Conservation (phyloP, 805 yeast species). For the Clavispora fructus region DNA sequence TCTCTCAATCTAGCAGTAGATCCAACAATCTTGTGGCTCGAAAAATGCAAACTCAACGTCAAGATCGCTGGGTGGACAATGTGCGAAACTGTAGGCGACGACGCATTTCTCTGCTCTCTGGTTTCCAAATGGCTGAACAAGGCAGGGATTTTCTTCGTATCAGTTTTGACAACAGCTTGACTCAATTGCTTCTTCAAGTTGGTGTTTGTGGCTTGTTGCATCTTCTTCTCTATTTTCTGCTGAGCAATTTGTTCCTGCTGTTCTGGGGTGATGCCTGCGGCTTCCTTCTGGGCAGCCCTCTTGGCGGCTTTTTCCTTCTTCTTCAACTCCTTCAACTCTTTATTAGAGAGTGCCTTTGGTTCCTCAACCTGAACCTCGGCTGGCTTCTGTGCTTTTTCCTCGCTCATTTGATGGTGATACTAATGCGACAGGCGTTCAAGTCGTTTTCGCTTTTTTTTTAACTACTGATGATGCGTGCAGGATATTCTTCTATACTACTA, state of each 20-base stretch:
- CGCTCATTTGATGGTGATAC: background rate
- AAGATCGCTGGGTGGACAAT: conserved; percentile 84
- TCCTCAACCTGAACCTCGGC: conserved; percentile 5
- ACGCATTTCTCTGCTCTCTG: conserved; percentile 63
- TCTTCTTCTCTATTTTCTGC: conserved; percentile 40
- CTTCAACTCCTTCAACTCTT: conserved; percentile 81
- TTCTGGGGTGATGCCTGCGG: conserved; percentile 50
- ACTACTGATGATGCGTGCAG: background rate
- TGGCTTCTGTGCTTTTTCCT: conserved; percentile 4
- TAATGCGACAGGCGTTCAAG: background rate
- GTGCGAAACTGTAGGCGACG: conserved; percentile 52
- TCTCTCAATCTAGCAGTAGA: conserved; percentile 80
- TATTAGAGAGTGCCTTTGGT: conserved; percentile 46
- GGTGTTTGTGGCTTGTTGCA: conserved; percentile 40
- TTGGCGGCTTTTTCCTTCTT: conserved; percentile 89
- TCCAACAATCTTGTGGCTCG: conserved; percentile 84
- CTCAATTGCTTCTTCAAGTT: conserved; percentile 50
- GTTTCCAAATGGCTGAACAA: conserved; percentile 78
- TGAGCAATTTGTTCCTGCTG: conserved; percentile 37
- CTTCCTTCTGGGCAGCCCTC: conserved; percentile 81
- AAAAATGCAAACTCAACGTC: conserved; percentile 70
- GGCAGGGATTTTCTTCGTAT: conserved; percentile 49
- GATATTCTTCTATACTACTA: background rate
- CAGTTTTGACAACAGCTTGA: conserved; percentile 44
- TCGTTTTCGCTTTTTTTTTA: background rate